Percentiles rank a stretch among this genome's conserved stretches.
Evolutionary conservation across 495 filamentous ascomycete genomes (phyloP).

Genomic region (Thozetella sp.): DNA sequence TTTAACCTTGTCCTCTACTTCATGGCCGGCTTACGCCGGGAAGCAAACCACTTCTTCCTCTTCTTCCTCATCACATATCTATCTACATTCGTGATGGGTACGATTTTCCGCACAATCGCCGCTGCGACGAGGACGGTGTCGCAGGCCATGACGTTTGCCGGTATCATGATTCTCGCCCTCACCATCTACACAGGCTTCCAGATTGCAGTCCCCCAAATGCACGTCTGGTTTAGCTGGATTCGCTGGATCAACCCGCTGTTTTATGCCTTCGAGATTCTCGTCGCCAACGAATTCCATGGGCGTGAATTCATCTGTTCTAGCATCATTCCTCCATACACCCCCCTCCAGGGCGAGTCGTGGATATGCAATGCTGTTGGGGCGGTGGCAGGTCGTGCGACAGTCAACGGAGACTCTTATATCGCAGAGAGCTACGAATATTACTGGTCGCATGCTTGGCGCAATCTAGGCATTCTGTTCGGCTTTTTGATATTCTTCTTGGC

Average conservation of each 20-base stretch:
- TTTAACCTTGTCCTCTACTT: slow-evolving; percentile 64
- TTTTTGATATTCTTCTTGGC: slow-evolving; percentile 70
- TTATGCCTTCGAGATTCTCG: slow-evolving; percentile 73
- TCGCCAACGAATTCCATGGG: slow-evolving; percentile 72
- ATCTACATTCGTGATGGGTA: slow-evolving; percentile 56
- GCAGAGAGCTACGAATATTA: slow-evolving; percentile 57
- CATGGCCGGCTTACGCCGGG: slow-evolving; percentile 51
- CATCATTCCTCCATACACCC: slow-evolving; percentile 44
- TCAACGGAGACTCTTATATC: slow-evolving; percentile 67
- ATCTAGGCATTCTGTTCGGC: slow-evolving; percentile 74
- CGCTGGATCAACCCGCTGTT: slow-evolving; percentile 79
- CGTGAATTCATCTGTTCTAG: slow-evolving; percentile 38
- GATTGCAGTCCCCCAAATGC: slow-evolving; percentile 73
- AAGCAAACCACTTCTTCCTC: slow-evolving; percentile 62
- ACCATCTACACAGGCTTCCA: slow-evolving; percentile 84
- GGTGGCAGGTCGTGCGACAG: slow-evolving; percentile 45
- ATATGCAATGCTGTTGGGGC: slow-evolving; percentile 52
- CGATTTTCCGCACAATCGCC: slow-evolving; percentile 69
- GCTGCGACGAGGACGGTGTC: slow-evolving; percentile 67
- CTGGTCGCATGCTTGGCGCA: slow-evolving; percentile 72
- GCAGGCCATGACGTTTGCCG: slow-evolving; percentile 73
- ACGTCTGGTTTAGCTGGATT: slow-evolving; percentile 82
- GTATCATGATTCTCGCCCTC: slow-evolving; percentile 68
- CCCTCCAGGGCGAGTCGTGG: slow-evolving; percentile 43
- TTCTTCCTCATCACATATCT: slow-evolving; percentile 60